These are phyloP conservation scores for cucumber (Cucumis sativus) DNA, from an alignment of 306 rosid species.

Conservation along the genomic window DNA sequence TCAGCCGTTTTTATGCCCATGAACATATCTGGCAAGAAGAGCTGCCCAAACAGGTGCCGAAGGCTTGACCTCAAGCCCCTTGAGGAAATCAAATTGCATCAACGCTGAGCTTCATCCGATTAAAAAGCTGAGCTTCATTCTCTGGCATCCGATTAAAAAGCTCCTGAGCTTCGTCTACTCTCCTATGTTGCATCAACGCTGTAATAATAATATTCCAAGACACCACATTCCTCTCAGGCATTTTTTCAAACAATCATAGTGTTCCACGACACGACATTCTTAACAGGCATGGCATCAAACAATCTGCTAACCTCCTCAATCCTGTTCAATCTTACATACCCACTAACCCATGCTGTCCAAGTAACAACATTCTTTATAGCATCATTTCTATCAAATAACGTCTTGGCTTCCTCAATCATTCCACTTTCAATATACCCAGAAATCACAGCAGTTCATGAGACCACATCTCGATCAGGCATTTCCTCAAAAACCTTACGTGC, in stretches of 20 bases:
- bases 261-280: slow-evolving; percentile 40
- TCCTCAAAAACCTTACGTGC: slow-evolving; percentile 31
- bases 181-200: slow-evolving; percentile 17
- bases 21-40: slow-evolving; percentile 33
- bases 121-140: slow-evolving; percentile 25
- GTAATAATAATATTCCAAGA: slow-evolving; percentile 35
- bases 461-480: slow-evolving; percentile 32
- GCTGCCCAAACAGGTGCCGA: slow-evolving; percentile 36
- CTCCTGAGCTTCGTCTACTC: slow-evolving; percentile 24
- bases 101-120: slow-evolving; percentile 26
- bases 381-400: slow-evolving; percentile 29
- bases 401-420: slow-evolving; percentile 30
- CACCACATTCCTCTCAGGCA: slow-evolving; percentile 38
- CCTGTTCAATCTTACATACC: slow-evolving; percentile 19
- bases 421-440: slow-evolving; percentile 24
- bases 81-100: slow-evolving; percentile 25
- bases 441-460: slow-evolving; percentile 34
- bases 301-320: slow-evolving; percentile 27
- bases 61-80: slow-evolving; percentile 18
- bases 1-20: slow-evolving; percentile 17
- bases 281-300: slow-evolving; percentile 35
- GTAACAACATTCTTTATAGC: slow-evolving; percentile 37
- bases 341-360: slow-evolving; percentile 39
- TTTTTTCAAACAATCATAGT: slow-evolving; percentile 36
- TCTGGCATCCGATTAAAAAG: slow-evolving; percentile 28